Conservation (phyloP, 1,284 basidiomycete genomes). For the Phylloporus sp. region DNA sequence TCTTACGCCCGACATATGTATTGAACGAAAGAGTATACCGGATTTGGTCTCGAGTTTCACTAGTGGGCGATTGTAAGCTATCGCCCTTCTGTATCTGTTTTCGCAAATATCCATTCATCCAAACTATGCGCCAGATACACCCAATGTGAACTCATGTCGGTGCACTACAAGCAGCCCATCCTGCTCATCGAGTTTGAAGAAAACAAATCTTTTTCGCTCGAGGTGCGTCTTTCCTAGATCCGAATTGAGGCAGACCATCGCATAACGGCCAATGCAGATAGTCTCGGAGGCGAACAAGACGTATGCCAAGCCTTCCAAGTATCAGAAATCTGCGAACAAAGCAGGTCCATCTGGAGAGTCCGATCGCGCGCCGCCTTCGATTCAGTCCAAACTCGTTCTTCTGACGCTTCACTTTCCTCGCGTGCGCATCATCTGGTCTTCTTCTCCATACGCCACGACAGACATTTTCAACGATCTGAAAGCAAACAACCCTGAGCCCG, state of each 20-base stretch:
- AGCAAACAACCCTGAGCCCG: slow-evolving; percentile 83
- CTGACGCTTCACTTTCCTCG: slow-evolving; percentile 91
- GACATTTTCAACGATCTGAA: slow-evolving; percentile 96
- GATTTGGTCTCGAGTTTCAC: slow-evolving; percentile 94
- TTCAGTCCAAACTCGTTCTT: slow-evolving; percentile 92
- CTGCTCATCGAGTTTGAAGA: slow-evolving; percentile 99
- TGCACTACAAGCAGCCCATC: slow-evolving; percentile 93
- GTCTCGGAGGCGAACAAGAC: slow-evolving; percentile 70
- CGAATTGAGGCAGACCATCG: background rate
- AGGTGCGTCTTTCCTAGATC: slow-evolving; percentile 57
- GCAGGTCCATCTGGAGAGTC: slow-evolving; percentile 50
- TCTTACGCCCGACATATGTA: slow-evolving; percentile 92
- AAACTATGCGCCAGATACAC: slow-evolving; percentile 72
- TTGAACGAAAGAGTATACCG: slow-evolving; percentile 93
- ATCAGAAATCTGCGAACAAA: slow-evolving; percentile 56
- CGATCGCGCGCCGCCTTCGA: slow-evolving; percentile 52
- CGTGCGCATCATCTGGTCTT: slow-evolving; percentile 95
- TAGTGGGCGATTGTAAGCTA: slow-evolving; percentile 87
- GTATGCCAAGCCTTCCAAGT: slow-evolving; percentile 65
- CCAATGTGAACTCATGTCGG: slow-evolving; percentile 97
- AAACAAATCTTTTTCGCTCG: slow-evolving; percentile 92
- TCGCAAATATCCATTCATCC: slow-evolving; percentile 1
- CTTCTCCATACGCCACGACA: slow-evolving; percentile 91
- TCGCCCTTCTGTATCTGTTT: background rate
- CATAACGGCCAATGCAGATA: slow-evolving; percentile 45